Evolutionary conservation across 371 early-diverging fungal genomes (phyloP).

Genomic region (Massospora cicadina): DNA sequence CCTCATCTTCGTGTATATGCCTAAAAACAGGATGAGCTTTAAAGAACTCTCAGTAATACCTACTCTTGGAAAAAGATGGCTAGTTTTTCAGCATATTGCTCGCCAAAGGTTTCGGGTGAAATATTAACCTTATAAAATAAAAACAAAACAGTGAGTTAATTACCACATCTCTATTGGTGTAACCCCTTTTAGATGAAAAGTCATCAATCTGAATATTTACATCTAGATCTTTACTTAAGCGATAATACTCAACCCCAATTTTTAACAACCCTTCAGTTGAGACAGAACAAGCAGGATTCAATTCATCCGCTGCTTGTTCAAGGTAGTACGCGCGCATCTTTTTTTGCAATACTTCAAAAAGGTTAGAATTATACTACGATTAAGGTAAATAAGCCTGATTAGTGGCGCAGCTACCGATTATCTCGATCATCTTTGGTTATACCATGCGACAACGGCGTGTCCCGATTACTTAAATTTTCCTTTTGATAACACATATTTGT

Average conservation of each 20-base stretch:
- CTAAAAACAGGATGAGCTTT: constrained; percentile 15
- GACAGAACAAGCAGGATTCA: no score
- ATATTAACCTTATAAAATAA: constrained; percentile 32
- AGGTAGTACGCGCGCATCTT: no score
- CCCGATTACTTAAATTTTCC: no score
- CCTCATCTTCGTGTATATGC: constrained; percentile 93
- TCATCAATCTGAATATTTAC: constrained; percentile 41
- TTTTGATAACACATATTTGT: no score
- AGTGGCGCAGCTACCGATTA: no score
- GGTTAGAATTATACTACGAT: no score
- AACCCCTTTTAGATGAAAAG: constrained; percentile 51
- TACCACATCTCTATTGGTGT: constrained; percentile 81
- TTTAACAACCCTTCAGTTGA: constrained; percentile 17
- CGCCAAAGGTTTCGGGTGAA: constrained; percentile 52
- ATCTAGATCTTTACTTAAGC: constrained; percentile 32
- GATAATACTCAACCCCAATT: constrained; percentile 58
- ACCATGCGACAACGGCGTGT: no score
- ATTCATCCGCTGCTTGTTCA: no score
- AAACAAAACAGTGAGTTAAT: neutral
- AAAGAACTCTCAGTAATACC: constrained; percentile 12
- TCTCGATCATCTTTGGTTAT: no score
- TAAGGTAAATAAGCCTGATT: no score
- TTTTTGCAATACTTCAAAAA: no score
- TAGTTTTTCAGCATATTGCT: constrained; percentile 73
- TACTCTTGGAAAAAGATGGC: constrained; percentile 84